These are phyloP conservation scores for Diphasiastrum complanatum DNA, from an alignment of 83 land plant genomes.

Conservation along the genomic window DNA sequence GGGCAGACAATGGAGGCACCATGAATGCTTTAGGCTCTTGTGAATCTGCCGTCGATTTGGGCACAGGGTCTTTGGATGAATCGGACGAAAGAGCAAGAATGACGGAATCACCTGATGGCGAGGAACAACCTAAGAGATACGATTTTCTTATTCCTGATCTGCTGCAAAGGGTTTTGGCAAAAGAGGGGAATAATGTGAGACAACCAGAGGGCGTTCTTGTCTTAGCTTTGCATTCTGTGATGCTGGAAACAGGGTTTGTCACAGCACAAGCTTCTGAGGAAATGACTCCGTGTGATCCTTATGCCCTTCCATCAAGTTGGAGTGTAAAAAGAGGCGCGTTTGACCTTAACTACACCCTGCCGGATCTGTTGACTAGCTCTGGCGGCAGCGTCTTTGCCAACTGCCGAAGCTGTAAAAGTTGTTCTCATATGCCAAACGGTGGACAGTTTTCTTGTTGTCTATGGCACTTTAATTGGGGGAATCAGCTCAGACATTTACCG, in stretches of 20 bases:
- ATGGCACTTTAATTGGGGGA: conserved; percentile 38
- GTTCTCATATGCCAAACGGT: conserved; percentile 42
- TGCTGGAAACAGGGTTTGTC: conserved; percentile 71
- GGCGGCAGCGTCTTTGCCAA: background rate
- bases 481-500: background rate
- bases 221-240: conserved; percentile 62
- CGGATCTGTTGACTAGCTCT: conserved; percentile 21
- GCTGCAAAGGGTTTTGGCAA: conserved; percentile 48
- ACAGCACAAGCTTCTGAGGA: conserved; percentile 23
- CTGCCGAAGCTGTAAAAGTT: conserved; percentile 19
- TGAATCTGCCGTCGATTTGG: too few species aligned
- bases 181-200: conserved; percentile 32
- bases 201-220: conserved; percentile 29
- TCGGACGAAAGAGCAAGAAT: conserved; percentile 14
- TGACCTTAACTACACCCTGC: conserved; percentile 46
- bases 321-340: conserved; percentile 20
- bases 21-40: too few species aligned
- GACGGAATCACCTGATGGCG: background rate
- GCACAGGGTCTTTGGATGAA: too few species aligned
- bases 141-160: conserved; percentile 36
- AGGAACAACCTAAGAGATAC: background rate
- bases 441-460: conserved; percentile 46
- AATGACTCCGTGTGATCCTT: conserved; percentile 12
- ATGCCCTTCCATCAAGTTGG: conserved; percentile 37
- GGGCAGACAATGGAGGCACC: conserved; percentile 23